A percentile compares a stretch with the other conserved stretches of the same genome.
Conservation (phyloP, 495 filamentous ascomycete genomes). For the Penicillium coffeae region DNA sequence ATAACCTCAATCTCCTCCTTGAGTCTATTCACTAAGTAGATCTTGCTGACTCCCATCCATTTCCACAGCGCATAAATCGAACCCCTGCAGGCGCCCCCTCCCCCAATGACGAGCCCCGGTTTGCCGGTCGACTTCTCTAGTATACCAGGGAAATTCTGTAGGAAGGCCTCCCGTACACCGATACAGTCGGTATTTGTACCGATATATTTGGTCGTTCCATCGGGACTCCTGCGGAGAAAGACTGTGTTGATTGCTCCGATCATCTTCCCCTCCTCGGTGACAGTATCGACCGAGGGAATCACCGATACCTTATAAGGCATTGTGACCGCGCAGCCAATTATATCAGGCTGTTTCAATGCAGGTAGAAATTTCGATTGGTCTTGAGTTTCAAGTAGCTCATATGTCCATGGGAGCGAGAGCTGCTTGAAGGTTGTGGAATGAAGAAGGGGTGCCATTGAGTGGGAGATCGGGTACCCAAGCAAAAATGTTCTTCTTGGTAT, state of each 20-base stretch:
- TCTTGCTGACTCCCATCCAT: conserved; percentile 47
- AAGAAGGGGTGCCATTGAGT: conserved; percentile 57
- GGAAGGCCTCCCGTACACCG: conserved; percentile 57
- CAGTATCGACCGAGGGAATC: conserved; percentile 51
- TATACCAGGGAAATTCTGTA: conserved; percentile 44
- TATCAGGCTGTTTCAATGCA: neutral
- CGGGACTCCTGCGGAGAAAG: conserved; percentile 41
- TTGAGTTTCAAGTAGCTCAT: conserved; percentile 47
- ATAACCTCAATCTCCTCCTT: conserved; percentile 50
- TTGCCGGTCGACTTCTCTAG: conserved; percentile 30
- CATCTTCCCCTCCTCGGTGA: conserved; percentile 53
- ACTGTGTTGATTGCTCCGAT: conserved; percentile 64
- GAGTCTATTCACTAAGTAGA: conserved; percentile 61
- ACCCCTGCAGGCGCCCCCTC: conserved; percentile 36
- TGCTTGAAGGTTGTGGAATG: conserved; percentile 52
- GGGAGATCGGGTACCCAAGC: conserved; percentile 41
- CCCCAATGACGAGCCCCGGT: conserved; percentile 53
- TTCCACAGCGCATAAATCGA: conserved; percentile 57
- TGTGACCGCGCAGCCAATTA: conserved; percentile 54
- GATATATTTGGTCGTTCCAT: conserved; percentile 39
- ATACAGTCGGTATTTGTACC: conserved; percentile 66
- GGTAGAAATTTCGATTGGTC: conserved; percentile 9
- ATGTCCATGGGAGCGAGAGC: conserved; percentile 45
- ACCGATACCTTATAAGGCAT: conserved; percentile 66
- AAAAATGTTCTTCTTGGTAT: conserved; percentile 6